Base-by-base conservation (phyloP, 768 basidiomycete genomes). In the Crassisporium funariophilum region DNA sequence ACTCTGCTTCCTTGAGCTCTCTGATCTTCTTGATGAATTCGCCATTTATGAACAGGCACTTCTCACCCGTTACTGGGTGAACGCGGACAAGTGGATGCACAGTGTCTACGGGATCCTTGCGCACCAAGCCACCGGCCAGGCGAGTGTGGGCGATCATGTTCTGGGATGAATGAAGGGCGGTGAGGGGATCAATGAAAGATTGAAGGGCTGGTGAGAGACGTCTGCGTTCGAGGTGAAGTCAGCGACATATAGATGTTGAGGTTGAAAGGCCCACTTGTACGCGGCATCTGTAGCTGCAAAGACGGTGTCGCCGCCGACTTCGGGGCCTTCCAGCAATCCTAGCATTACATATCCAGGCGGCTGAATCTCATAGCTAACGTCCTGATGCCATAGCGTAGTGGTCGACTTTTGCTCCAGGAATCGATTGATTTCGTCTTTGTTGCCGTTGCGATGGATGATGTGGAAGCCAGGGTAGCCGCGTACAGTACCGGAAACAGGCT, bases 61-160 rank as follows among this genome's bases (percentile, higher is more conserved):
- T 56, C 24, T 55, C 59, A 2, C 50, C 49, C 1, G 64, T 66
- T 4, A 66, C 56, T 11, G 64, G 62, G 35, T 66, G 64, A 3
- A 66, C 58, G n/a, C 62, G 61, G 12, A 66, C 50, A n/a, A 66
- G 51, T 1, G 63, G 65, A 41, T 66, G 65, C 11, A 62, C 49
- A 24, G 47, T 54, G 34, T 57, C 54, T 9, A 64, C 52, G 9
- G 61, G 57, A 24, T 60, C 65, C 31, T 62, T 60, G n/a, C 63
- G 53, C 27, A 63, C 55, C 12, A 62, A 57, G n/a, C 60, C 61
- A 2, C 60, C 59, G 1, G 50, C 45, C 9, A 50, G 40, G 6
- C 50, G 49, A 0, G 60, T 55, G 31, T 60, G 58, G 21, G 55
- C 54, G 33, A 60, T 59, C 57, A 60, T 61, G 44, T 59, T 59